Evolutionary conservation across 1,284 basidiomycete genomes (phyloP), one percentile per base, ranked within the genome.

Genomic region (Vanrija sp.): DNA sequence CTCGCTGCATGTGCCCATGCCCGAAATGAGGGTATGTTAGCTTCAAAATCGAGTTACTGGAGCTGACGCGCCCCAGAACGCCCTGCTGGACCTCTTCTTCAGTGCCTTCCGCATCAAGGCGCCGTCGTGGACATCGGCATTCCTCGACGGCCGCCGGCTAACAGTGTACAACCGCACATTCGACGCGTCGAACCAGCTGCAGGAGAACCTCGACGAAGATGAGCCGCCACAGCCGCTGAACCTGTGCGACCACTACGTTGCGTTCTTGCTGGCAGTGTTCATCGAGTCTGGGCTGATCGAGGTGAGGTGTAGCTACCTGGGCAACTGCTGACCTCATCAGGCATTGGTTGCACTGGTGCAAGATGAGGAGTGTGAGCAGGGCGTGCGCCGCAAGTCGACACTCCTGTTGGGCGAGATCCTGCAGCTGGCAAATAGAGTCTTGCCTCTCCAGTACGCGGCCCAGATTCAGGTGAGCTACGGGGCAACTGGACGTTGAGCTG

Each of bases 51-150:
- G 2, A 9, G 15, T 4, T 7, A 37, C n/a, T 9, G 41, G 5
- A 24, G 22, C 48, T 44, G 47, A 39, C 39, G 49, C 20, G n/a
- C 45, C 14, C 50, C 67, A 95, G 91, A 91, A 95, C 77, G 83
- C 92, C 22, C 80, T 98, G 27, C 78, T 98, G 31, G 89, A 97
- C 65, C 87, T 96, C 82, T 89, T 98, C 65, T 95, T 95, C 68
- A 87, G 90, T 60, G 80, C 95, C n/a, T 80, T 98, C 49, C 88
- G 91, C 53, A 93, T 97, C 72, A 88, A 88, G 70, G 83, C 87
- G 2, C 87, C 90, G 2, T 85, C 87, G 37, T 95, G 91, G 90
- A 89, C 89, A 66, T 83, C 88, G 64, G 88, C 89, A 0, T 95
- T 94, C 67, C 85, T 94, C 44, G 87, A 87, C 56, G 91, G 90